A percentile compares a stretch with the other conserved stretches of the same genome.
Evolutionary conservation across 129 eudicot species (phyloP).

Genomic region (Silybum marianum): DNA sequence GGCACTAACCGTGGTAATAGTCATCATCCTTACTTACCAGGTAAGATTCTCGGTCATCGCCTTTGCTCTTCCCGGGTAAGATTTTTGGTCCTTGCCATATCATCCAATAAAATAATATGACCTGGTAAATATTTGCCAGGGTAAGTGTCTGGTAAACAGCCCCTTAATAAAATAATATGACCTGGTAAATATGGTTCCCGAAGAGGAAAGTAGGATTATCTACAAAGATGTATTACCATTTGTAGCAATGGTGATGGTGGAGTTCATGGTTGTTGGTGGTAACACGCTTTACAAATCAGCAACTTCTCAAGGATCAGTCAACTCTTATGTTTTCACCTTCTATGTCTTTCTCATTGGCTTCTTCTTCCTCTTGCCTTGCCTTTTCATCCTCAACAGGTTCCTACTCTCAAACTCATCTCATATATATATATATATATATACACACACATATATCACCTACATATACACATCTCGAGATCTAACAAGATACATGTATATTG

Average conservation of each 20-base stretch:
- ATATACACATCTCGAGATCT: too few species aligned
- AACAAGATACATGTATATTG: not conserved
- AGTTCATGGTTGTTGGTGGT: slow-evolving; percentile 33
- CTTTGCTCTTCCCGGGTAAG: too few species aligned
- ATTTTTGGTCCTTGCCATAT: too few species aligned
- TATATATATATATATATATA: not conserved
- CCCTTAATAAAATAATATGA: too few species aligned
- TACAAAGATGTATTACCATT: slow-evolving; percentile 41
- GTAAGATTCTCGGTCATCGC: too few species aligned
- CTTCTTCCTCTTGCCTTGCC: slow-evolving; percentile 39
- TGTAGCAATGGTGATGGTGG: slow-evolving; percentile 35
- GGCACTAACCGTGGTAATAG: too few species aligned
- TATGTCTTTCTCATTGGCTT: slow-evolving; percentile 36
- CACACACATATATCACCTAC: too few species aligned
- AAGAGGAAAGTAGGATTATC: not conserved
- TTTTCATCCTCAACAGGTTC: slow-evolving; percentile 26
- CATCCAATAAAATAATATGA: too few species aligned
- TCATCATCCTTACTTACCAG: too few species aligned
- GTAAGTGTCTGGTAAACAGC: too few species aligned
- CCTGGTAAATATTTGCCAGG: too few species aligned
- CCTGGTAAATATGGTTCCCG: too few species aligned
- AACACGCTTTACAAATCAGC: slow-evolving; percentile 47
- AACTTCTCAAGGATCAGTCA: slow-evolving; percentile 5
- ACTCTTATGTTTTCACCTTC: slow-evolving; percentile 45
- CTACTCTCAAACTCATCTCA: not conserved